Evolutionary conservation across 805 yeast species (phyloP).

Genomic region (Starmerella geochares): DNA sequence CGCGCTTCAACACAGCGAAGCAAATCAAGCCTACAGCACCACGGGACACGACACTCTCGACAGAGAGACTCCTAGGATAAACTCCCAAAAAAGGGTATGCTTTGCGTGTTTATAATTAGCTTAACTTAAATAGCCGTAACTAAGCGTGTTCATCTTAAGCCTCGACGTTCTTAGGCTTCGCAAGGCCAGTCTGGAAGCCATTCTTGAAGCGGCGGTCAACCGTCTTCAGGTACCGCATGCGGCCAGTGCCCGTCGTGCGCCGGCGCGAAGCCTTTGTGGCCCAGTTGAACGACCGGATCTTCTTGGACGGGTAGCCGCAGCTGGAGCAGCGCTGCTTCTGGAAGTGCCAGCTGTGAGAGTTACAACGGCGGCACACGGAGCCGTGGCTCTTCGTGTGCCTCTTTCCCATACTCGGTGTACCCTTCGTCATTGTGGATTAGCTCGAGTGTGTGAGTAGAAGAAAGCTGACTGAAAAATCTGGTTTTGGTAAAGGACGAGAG

Average conservation of each 20-base stretch:
- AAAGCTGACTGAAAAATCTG: conserved; percentile 19
- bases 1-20: no score
- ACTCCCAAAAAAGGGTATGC: not conserved
- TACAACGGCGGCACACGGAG: conserved; percentile 92
- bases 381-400: conserved; percentile 97
- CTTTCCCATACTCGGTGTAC: conserved; percentile 99
- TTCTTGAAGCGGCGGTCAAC: conserved; percentile 97
- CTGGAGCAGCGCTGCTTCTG: conserved; percentile 98
- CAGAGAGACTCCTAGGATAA: not conserved
- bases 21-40: no score
- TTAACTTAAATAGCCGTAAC: conserved; percentile 16
- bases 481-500: conserved; percentile 13
- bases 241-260: conserved; percentile 99
- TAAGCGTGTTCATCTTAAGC: conserved; percentile 28
- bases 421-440: conserved; percentile 44
- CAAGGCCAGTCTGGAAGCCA: conserved; percentile 86
- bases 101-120: conserved; percentile 5
- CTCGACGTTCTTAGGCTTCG: conserved; percentile 47
- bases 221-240: conserved; percentile 95
- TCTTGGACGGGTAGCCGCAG: conserved; percentile 99
- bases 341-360: conserved; percentile 95
- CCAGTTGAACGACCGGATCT: conserved; percentile 92
- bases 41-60: no score
- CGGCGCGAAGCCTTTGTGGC: conserved; percentile 98
- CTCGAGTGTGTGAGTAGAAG: conserved; percentile 13